Percentiles rank a stretch among this genome's conserved stretches.
Conservation (phyloP, 257 asterid genomes). For the Schizonepeta tenuifolia region DNA sequence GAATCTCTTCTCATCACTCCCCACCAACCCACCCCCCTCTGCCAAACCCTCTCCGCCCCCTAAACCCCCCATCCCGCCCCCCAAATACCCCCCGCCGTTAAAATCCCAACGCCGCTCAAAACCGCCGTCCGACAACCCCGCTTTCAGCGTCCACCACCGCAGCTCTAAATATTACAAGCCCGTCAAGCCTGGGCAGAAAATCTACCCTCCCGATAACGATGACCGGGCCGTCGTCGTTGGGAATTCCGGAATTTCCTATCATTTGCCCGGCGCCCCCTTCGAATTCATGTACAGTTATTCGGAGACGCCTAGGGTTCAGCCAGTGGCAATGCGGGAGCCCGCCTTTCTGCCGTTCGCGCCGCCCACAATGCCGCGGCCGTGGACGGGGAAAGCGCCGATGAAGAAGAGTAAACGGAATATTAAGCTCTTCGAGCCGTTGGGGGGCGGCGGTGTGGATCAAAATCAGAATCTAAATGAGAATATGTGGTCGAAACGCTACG, state of each 20-base stretch:
- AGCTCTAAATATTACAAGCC: conserved; percentile 83
- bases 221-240: conserved; percentile 71
- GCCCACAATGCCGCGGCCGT: conserved; percentile 92
- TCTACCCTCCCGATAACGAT: conserved; percentile 46
- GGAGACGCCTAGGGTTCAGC: conserved; percentile 77
- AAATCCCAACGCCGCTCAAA: conserved; percentile 35
- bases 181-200: conserved; percentile 70
- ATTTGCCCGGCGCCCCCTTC: conserved; percentile 92
- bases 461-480: conserved; percentile 8
- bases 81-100: conserved; percentile 48
- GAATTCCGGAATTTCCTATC: conserved; percentile 72
- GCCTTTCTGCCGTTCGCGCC: conserved; percentile 95
- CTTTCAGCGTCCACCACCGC: conserved; percentile 63
- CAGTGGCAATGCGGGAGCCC: conserved; percentile 89
- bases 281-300: conserved; percentile 93
- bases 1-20: conserved; percentile 67
- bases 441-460: conserved; percentile 35
- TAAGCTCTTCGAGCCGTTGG: conserved; percentile 72
- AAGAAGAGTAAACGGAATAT: conserved; percentile 76
- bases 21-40: conserved; percentile 53
- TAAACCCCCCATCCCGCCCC: conserved; percentile 47
- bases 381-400: conserved; percentile 98
- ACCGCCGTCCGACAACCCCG: conserved; percentile 41
- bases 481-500: conserved; percentile 45
- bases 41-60: conserved; percentile 38